phyloP scores from a whole-genome alignment of 345 rosid species.

The Conringia planisiliqua region DNA sequence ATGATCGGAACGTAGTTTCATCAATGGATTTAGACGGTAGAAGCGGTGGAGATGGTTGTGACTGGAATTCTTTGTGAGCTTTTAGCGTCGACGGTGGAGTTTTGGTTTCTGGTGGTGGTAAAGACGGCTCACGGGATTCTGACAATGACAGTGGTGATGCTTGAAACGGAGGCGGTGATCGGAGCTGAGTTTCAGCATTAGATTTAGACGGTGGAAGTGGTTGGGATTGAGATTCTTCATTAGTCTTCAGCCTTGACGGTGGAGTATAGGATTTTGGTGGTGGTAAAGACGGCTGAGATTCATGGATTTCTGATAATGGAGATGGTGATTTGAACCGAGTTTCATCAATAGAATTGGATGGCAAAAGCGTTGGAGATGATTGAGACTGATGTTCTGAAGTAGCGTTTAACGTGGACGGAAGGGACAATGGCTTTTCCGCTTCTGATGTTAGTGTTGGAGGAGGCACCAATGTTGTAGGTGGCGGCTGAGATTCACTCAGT shows the following conservation, averaged over 20 bases:
- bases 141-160: neutral
- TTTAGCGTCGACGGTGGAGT: neutral
- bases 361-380: neutral
- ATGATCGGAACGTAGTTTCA: neutral
- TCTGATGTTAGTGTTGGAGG: neutral
- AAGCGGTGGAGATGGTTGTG: neutral
- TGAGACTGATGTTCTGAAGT: neutral
- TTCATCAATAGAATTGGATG: conserved; percentile 9
- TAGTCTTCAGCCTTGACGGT: neutral
- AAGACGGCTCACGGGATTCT: neutral
- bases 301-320: neutral
- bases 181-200: neutral
- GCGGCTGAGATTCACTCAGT: neutral
- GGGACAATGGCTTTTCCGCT: neutral
- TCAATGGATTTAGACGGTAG: neutral
- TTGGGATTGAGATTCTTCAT: neutral
- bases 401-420: neutral
- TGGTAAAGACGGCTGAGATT: neutral
- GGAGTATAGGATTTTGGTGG: neutral
- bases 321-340: neutral
- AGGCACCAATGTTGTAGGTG: neutral
- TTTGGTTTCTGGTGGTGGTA: neutral
- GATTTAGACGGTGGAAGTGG: neutral
- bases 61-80: neutral
- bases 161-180: neutral